Percentiles rank a stretch among this genome's conserved stretches.
Conservation (phyloP, 2,329 filamentous ascomycete genomes). For the Aureobasidium sp. region DNA sequence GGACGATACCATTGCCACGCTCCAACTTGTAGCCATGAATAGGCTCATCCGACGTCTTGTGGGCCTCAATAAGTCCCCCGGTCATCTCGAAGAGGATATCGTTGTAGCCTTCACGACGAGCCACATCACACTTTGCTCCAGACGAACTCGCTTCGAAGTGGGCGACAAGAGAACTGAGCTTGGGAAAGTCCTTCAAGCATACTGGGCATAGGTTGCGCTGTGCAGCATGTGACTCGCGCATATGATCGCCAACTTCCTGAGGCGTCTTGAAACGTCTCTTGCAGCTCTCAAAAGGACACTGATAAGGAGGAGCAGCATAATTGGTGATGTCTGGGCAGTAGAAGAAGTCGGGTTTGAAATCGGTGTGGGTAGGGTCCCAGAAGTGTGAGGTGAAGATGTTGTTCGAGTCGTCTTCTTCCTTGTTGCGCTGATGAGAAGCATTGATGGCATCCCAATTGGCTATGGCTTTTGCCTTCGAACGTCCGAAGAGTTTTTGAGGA, state of each 20-base stretch:
- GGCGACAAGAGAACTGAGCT: constrained; percentile 29
- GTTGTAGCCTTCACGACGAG: constrained; percentile 29
- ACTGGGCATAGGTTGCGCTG: constrained; percentile 31
- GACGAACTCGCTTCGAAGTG: constrained; percentile 34
- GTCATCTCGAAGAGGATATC: constrained; percentile 34
- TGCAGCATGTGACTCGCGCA: constrained; percentile 31
- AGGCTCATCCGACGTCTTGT: background rate
- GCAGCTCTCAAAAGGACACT: constrained; percentile 50
- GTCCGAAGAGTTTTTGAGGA: constrained; percentile 26
- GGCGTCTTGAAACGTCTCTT: constrained; percentile 26
- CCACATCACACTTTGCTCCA: constrained; percentile 29
- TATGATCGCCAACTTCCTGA: constrained; percentile 30
- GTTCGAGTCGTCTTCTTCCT: constrained; percentile 10
- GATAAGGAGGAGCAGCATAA: constrained; percentile 32
- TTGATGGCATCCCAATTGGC: constrained; percentile 24
- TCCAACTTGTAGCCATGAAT: constrained; percentile 2
- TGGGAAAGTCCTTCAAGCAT: constrained; percentile 37
- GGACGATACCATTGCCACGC: background rate
- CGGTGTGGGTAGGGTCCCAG: constrained; percentile 43
- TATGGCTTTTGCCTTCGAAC: constrained; percentile 26
- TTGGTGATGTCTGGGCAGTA: background rate
- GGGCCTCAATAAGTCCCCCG: constrained; percentile 31
- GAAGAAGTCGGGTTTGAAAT: constrained; percentile 46
- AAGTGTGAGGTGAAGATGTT: constrained; percentile 36
- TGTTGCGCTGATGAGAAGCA: background rate